Evolutionary conservation across 345 rosid genomes (phyloP).

Genomic region (Pugionium cornutum): DNA sequence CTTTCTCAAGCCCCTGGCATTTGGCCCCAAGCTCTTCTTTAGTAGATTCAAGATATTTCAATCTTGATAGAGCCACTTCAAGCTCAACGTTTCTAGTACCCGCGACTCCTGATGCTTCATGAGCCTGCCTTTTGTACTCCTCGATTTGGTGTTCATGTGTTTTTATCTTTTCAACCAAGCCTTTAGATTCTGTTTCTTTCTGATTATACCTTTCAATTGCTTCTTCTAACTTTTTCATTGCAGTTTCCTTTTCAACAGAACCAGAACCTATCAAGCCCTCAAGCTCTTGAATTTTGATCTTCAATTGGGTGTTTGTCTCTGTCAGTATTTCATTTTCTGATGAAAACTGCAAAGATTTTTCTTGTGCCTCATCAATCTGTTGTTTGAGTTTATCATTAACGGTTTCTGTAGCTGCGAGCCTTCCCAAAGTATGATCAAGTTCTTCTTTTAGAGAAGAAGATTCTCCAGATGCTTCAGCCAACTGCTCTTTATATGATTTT

Average conservation of each 20-base stretch:
- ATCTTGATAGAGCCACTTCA: constrained; percentile 57
- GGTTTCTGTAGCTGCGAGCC: constrained; percentile 59
- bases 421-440: constrained; percentile 56
- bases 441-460: constrained; percentile 68
- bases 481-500: constrained; percentile 60
- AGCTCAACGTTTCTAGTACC: constrained; percentile 62
- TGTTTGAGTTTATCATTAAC: constrained; percentile 62
- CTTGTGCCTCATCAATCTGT: constrained; percentile 58
- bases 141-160: constrained; percentile 60
- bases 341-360: constrained; percentile 54
- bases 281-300: constrained; percentile 70
- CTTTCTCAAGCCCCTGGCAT: constrained; percentile 64
- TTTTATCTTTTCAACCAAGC: constrained; percentile 62
- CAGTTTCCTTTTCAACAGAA: constrained; percentile 67
- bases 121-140: constrained; percentile 53
- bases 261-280: constrained; percentile 59
- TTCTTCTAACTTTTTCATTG: constrained; percentile 57
- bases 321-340: constrained; percentile 69
- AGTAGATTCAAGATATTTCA: constrained; percentile 60
- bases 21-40: constrained; percentile 63
- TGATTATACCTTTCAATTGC: constrained; percentile 49
- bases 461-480: constrained; percentile 54
- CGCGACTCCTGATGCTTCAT: constrained; percentile 56
- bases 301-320: constrained; percentile 78
- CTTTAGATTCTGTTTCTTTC: constrained; percentile 58